Base-by-base conservation (phyloP, 768 basidiomycete genomes). In the Tulasnella sp. region DNA sequence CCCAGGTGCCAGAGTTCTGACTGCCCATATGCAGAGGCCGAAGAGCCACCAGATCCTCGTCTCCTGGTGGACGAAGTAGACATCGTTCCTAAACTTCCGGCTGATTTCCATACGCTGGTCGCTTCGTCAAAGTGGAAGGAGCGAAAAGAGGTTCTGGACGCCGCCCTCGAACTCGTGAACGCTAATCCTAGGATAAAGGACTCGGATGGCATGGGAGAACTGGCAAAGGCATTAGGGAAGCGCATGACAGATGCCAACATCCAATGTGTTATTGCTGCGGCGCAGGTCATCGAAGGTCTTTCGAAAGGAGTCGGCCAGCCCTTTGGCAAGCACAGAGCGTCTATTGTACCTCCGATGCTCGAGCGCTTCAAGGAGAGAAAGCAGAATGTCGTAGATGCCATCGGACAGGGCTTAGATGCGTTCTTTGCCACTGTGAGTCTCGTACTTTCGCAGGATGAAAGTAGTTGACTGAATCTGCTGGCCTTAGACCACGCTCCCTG, bases 101-200 rank as follows among this genome's bases (percentile, higher is more conserved):
- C 90, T 3, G 92, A 92, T 79, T 88, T 98, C 81, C 91, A 94
- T 80, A 88, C 92, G 2, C 88, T 90, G 76, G 88, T 99, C 75
- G 90, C 92, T 34, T 99, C 98, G 5, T 92, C 95, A 0, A 98
- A 99, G 86, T 99, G 98, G 98, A 99, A 99, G 84, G 98, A 99
- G 83, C 91, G 96, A 58, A 96, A 98, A 84, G 94, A 97, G 83
- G 94, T 91, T 2, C 88, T 99, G 44, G 96, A 98, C 82, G 95
- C 95, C 40, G 89, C 97, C 34, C 88, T 92, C 72, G 90, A 90
- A 2, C 86, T 95, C 48, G 86, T 99, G 42, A 90, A 90, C 77
- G 87, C 91, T 11, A 89, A 93, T 3, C 92, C 93, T 18, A 90
- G 92, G 80, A 93, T 98, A 83, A 92, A 92, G 83, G 96, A 97